Evolutionary conservation across 2,329 filamentous ascomycete genomes (phyloP), one percentile per base, ranked within the genome.

Genomic region (Epichloe festucae): DNA sequence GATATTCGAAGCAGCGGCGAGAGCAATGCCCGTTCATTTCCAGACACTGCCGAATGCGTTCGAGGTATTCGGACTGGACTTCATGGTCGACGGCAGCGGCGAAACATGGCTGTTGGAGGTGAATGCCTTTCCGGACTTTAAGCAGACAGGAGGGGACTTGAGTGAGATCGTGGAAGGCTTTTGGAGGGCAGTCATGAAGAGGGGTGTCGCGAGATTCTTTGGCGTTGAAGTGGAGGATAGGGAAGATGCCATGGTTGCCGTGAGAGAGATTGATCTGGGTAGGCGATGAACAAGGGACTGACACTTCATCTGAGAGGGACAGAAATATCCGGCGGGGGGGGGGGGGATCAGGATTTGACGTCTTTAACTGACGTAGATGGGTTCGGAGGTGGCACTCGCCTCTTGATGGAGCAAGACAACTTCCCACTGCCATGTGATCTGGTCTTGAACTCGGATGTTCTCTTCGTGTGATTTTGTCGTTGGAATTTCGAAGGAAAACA

Each of bases 61-160:
- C 63, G 93, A 98, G 71, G 73, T 94, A 7, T 98, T 87, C 65
- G 93, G 93, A 0, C 67, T 97, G 42, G 93, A 98, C 65, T 98
- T 93, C 63, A 67, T 98, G 61, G 82, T 96, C 10, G 87, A 89
- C 61, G 74, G 64, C 0, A 61, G 65, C 8, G 83, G 81, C 0
- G 74, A 62, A 3, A 78, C 81, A 3, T 96, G 83, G 81, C 65
- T 98, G 61, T 71, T 98, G 52, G 93, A 98, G 71, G 79, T 95
- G 35, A 98, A 98, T 71, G 88, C 91, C 0, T 98, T 95, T 68
- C 93, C 93, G 10, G 93, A 98, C 70, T 97, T 97, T 63, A 82
- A 79, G 62, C 91, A 97, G 78, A 95, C 89, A 15, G 93, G 93
- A 8, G 89, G 88, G 0, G 84, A 86, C 52, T 68, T 95, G 57